Percentiles rank a stretch among this genome's conserved stretches.
These are phyloP conservation scores for Anisodus acutangulus DNA, from an alignment of 257 asterid genomes.

Conservation along the genomic window DNA sequence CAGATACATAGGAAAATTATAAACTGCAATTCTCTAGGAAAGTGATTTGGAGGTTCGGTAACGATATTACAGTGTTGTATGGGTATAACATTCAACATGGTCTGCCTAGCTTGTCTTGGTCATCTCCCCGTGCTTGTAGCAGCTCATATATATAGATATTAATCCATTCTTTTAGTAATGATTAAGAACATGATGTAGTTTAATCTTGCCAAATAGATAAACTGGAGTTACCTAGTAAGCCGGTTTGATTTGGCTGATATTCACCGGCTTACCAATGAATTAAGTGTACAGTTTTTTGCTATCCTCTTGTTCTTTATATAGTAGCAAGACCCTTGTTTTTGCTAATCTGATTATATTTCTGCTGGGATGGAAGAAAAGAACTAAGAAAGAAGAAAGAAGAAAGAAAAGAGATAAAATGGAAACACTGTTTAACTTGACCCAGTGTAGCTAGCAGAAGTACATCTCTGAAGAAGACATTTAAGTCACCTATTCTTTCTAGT, in stretches of 20 bases:
- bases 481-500: not conserved
- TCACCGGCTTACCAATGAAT: not conserved
- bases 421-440: constrained; percentile 18
- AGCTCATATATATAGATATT: not conserved
- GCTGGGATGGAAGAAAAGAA: not conserved
- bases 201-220: not conserved
- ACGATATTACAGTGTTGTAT: not conserved
- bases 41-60: not conserved
- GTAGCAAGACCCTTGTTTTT: not conserved
- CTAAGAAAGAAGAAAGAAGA: not conserved
- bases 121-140: not conserved
- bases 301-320: not conserved
- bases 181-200: not conserved
- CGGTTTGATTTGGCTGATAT: not conserved
- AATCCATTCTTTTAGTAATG: not conserved
- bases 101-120: not conserved
- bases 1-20: not conserved
- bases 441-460: not conserved
- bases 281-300: not conserved
- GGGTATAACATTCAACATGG: not conserved
- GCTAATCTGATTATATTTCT: not conserved
- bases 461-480: constrained; percentile 9
- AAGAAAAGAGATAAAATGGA: not conserved
- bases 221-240: constrained; percentile 6
- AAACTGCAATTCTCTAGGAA: not conserved